Evolutionary conservation across 2,329 filamentous ascomycete species (phyloP).

Genomic region (Kalmusia sp.): DNA sequence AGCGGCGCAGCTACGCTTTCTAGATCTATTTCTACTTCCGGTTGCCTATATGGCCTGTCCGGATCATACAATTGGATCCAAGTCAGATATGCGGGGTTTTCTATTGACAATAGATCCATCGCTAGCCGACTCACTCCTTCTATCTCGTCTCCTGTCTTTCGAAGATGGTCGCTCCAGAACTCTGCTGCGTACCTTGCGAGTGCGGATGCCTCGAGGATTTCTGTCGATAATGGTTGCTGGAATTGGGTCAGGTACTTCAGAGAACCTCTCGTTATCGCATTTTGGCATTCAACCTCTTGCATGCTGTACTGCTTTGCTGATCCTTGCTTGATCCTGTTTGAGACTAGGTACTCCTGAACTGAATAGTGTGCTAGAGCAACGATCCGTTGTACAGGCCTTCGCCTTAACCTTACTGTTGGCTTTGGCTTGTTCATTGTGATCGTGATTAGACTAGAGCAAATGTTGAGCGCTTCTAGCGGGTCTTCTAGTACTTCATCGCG

Average conservation of each 20-base stretch:
- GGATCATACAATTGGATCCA: slow-evolving; percentile 29
- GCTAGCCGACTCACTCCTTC: slow-evolving; percentile 12
- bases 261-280: slow-evolving; percentile 26
- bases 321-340: slow-evolving; percentile 30
- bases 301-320: slow-evolving; percentile 30
- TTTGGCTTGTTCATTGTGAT: slow-evolving; percentile 10
- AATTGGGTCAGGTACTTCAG: slow-evolving; percentile 37
- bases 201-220: slow-evolving; percentile 12
- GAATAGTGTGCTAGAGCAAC: slow-evolving; percentile 42
- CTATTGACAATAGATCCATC: slow-evolving; percentile 17
- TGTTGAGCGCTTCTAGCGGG: slow-evolving; percentile 24
- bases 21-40: slow-evolving; percentile 5
- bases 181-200: slow-evolving; percentile 36
- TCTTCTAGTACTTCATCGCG: slow-evolving; percentile 34
- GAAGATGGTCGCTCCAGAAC: slow-evolving; percentile 34
- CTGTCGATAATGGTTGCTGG: slow-evolving; percentile 14
- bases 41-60: slow-evolving; percentile 9
- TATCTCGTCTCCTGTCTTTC: slow-evolving; percentile 17
- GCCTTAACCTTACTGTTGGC: too few relatives aligned
- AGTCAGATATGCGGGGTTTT: slow-evolving; percentile 23
- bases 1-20: background rate
- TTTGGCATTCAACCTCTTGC: slow-evolving; percentile 26
- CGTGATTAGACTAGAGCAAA: slow-evolving; percentile 37
- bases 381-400: slow-evolving; percentile 4
- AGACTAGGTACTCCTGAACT: slow-evolving; percentile 45